phyloP scores from a whole-genome alignment of 805 yeast genomes.

The Zygosaccharomyces bisporus region DNA sequence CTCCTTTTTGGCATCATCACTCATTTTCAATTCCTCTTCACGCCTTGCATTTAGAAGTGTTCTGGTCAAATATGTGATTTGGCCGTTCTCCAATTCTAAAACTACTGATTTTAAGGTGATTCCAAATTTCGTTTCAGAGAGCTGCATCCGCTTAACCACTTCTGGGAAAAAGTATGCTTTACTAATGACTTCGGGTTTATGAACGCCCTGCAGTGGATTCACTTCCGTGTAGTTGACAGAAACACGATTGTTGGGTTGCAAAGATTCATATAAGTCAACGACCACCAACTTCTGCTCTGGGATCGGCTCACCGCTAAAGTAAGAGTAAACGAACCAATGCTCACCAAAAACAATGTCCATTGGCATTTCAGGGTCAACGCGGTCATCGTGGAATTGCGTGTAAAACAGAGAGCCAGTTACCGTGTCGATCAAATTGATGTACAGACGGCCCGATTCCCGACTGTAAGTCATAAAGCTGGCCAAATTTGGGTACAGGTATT shows the following conservation, averaged over 20 bases:
- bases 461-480: constrained; percentile 49
- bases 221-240: constrained; percentile 18
- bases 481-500: constrained; percentile 71
- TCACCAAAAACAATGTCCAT: constrained; percentile 67
- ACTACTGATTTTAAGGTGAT: constrained; percentile 66
- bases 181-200: constrained; percentile 46
- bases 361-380: constrained; percentile 40
- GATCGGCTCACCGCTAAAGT: constrained; percentile 47
- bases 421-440: constrained; percentile 57
- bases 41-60: constrained; percentile 64
- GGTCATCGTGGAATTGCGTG: constrained; percentile 42
- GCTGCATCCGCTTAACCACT: constrained; percentile 46
- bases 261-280: constrained; percentile 74
- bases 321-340: constrained; percentile 75
- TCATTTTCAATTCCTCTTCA: constrained; percentile 51
- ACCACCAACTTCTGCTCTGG: constrained; percentile 60
- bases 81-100: constrained; percentile 55
- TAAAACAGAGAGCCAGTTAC: constrained; percentile 63
- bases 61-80: constrained; percentile 68
- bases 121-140: constrained; percentile 60
- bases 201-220: constrained; percentile 21
- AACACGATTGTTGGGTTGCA: constrained; percentile 46
- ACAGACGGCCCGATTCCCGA: constrained; percentile 34
- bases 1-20: constrained; percentile 51
- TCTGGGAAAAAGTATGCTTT: constrained; percentile 65